Conservation (phyloP, 1,284 basidiomycete genomes). For the Boletus nobilissimus region DNA sequence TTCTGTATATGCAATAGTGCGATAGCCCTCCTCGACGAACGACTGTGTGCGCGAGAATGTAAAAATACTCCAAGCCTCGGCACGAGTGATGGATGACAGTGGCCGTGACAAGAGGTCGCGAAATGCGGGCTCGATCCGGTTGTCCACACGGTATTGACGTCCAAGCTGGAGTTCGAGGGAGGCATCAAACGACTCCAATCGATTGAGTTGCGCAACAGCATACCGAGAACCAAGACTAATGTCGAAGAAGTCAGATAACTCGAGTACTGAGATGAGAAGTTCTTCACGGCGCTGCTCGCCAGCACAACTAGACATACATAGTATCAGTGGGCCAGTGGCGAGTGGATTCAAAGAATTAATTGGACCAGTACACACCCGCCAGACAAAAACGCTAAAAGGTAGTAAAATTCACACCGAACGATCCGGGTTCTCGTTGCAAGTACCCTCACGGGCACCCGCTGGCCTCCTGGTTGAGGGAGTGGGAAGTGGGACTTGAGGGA, state of each 20-base stretch:
- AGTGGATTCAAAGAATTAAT: too few species aligned
- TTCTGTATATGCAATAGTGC: background rate
- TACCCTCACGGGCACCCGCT: background rate
- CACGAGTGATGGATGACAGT: background rate
- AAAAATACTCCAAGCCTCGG: background rate
- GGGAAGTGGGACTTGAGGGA: conserved; percentile 19
- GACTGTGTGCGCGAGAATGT: background rate
- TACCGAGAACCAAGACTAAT: background rate
- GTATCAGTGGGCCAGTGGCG: too few species aligned
- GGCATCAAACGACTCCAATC: background rate
- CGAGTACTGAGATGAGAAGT: background rate
- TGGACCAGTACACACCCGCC: conserved; percentile 12
- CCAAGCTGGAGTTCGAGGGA: background rate
- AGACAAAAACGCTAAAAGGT: conserved; percentile 18
- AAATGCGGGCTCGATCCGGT: background rate
- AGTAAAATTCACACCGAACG: conserved; percentile 20
- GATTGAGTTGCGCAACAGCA: background rate
- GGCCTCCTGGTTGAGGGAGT: too few species aligned
- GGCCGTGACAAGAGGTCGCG: background rate
- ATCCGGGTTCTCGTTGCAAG: conserved; percentile 20
- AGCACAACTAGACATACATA: too few species aligned
- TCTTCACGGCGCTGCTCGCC: background rate
- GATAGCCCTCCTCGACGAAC: background rate
- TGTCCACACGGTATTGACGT: background rate
- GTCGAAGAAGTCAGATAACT: background rate